Conservation (phyloP, 345 rosid genomes). For the Alliaria petiolata region DNA sequence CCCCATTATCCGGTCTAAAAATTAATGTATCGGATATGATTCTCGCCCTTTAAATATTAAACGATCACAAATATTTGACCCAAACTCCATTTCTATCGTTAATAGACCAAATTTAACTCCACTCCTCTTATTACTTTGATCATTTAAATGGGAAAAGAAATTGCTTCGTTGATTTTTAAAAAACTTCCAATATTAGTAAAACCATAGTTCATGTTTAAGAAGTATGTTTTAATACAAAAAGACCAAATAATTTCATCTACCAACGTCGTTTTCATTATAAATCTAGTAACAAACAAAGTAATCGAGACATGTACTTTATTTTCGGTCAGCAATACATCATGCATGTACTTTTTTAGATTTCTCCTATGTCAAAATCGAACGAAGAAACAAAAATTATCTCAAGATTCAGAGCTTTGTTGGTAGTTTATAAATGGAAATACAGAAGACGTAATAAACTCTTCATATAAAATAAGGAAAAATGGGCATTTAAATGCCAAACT, state of each 20-base stretch:
- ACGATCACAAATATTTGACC: background rate
- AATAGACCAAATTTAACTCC: background rate
- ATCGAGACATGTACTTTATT: background rate
- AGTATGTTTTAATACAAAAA: background rate
- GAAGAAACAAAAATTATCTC: background rate
- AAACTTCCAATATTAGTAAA: background rate
- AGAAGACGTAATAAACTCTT: background rate
- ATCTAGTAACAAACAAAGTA: background rate
- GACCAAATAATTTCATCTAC: background rate
- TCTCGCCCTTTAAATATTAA: background rate
- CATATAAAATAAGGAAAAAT: background rate
- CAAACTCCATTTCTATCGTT: background rate
- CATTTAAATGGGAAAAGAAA: background rate
- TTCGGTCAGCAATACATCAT: background rate
- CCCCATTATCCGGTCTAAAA: too few species aligned
- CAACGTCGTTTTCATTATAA: background rate
- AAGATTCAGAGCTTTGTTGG: background rate
- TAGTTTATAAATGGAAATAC: background rate
- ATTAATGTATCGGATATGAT: background rate
- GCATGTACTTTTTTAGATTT: background rate
- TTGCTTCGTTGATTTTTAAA: background rate
- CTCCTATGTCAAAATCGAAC: background rate
- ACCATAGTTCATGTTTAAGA: background rate
- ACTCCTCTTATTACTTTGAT: background rate
- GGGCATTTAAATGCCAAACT: too few species aligned